phyloP scores from a whole-genome alignment of 2,329 filamentous ascomycete genomes.

The Trichoderma sp. region DNA sequence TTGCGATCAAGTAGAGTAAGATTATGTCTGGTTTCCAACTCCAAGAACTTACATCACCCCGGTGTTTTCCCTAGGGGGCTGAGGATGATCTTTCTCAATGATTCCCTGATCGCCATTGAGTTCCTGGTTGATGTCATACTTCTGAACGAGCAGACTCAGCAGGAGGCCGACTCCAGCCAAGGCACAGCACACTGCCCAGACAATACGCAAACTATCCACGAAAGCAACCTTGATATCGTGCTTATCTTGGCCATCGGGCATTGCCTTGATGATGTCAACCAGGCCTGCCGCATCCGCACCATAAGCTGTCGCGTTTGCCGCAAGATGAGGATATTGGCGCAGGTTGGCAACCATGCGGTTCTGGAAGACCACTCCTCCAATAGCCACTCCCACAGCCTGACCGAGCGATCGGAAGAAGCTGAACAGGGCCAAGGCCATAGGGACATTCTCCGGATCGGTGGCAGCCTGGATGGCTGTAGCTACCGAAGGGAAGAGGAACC shows the following conservation, averaged over 20 bases:
- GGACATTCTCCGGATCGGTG: not conserved
- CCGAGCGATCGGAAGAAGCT: conserved; percentile 1
- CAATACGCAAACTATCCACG: not conserved
- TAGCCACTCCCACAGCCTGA: not conserved
- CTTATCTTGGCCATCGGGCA: not conserved
- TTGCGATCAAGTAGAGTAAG: not conserved
- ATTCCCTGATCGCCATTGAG: not conserved
- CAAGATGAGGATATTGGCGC: not conserved
- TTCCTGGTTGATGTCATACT: not conserved
- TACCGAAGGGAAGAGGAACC: not conserved
- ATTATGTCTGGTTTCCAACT: not conserved
- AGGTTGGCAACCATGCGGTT: not conserved
- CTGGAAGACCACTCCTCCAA: not conserved
- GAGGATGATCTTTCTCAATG: not conserved
- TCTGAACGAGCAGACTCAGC: not conserved
- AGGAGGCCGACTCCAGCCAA: not conserved
- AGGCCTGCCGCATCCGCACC: not conserved
- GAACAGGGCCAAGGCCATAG: not conserved
- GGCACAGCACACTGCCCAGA: not conserved
- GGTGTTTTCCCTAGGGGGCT: not conserved
- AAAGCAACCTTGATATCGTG: not conserved
- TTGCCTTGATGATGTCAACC: not conserved
- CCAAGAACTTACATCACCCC: not conserved
- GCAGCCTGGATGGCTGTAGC: not conserved
- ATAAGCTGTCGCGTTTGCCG: conserved; percentile 5